Base-by-base conservation (phyloP, 768 basidiomycete genomes). In the Exsudoporus frostii region DNA sequence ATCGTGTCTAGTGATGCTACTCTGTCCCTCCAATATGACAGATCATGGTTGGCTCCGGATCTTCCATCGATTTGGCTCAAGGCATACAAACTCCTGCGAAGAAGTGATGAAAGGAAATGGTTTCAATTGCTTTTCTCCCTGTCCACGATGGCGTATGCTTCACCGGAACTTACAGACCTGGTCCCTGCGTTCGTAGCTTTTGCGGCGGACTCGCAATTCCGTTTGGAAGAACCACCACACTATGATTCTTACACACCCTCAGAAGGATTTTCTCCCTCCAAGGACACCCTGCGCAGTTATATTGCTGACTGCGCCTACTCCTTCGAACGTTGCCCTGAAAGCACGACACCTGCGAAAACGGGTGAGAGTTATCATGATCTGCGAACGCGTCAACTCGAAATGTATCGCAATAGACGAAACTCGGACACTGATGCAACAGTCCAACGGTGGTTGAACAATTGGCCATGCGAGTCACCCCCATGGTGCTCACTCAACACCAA, bases 181-280 rank as follows among this genome's bases (percentile, higher is more conserved):
- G 55, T 72, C n/a, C 62, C 66, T 0, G 64, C 63, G 2, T 48
- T 76, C 2, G 44, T 77, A 8, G 66, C 76, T 1, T 71, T 74
- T 50, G 60, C 56, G 2, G 46, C 61, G 4, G 45, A 56, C 10
- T 29, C 59, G 5, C 41, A 44, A 2, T 52, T 65, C 50, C 8
- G 30, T 22, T 14, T 3, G 3, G 54, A 52, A 19, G 8, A 50
- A 25, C 67, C 61, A 32, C 65, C 70, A 3, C 15, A 9, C 1
- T 57, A 60, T 33, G 39, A 53, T 20, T 30, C 41, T 24, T 63
- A 60, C 45, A 36, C 50, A 27, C 40, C 61, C n/a, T 44, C 51
- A 5, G 45, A 58, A 1, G 63, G 54, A 14, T 56, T 54, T 32
- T 2, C 2, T 15, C 65, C 55, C 1, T 51, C 51, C 4, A 4